These are phyloP conservation scores for Colletotrichum spinosum DNA, from an alignment of 2,329 filamentous ascomycete species.

Conservation along the genomic window DNA sequence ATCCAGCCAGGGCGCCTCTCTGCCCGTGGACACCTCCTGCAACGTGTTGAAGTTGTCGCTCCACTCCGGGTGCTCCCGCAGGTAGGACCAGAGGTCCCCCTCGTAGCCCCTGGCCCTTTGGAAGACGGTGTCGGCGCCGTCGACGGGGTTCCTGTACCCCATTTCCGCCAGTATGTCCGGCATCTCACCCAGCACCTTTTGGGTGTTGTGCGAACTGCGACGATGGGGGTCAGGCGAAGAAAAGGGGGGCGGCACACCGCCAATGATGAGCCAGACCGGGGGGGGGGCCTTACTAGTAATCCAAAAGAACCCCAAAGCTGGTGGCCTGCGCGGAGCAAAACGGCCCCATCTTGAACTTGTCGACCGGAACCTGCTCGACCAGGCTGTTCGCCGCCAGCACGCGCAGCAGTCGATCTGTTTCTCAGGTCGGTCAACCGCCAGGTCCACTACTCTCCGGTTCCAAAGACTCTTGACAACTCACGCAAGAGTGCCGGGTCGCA, in stretches of 20 bases:
- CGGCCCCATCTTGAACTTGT: constrained; percentile 8
- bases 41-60: constrained; percentile 16
- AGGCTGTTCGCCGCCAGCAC: constrained; percentile 10
- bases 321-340: constrained; percentile 13
- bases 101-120: background rate
- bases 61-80: background rate
- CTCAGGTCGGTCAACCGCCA: background rate
- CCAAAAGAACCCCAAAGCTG: background rate
- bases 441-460: background rate
- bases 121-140: background rate
- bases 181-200: background rate
- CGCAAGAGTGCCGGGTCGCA: constrained; percentile 16
- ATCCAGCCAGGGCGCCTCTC: constrained; percentile 14
- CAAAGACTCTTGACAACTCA: background rate
- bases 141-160: constrained; percentile 9
- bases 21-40: constrained; percentile 8
- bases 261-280: too few relatives aligned
- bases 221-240: background rate
- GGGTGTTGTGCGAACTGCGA: background rate
- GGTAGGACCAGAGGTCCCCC: constrained; percentile 18
- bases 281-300: constrained; percentile 1
- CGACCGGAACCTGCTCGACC: background rate
- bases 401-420: constrained; percentile 17
- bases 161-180: constrained; percentile 6
- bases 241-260: too few relatives aligned